Conservation (phyloP, 106 monocot species). For the Dendrobium chrysotoxum region DNA sequence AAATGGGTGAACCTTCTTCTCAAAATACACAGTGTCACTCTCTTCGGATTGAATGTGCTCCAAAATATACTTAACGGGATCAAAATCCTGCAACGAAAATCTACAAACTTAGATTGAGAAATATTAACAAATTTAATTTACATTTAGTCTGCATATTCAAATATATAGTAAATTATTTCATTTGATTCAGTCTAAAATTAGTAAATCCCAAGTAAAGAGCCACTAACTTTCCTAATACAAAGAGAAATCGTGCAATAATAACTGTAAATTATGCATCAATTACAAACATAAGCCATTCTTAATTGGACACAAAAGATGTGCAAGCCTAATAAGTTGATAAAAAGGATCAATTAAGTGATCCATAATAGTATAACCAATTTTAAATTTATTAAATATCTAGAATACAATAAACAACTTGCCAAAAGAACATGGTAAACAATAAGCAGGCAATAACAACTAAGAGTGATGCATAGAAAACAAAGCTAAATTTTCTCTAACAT, state of each 20-base stretch:
- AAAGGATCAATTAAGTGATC: neutral
- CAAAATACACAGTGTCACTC: conserved; percentile 70
- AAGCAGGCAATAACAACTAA: neutral
- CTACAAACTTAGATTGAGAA: neutral
- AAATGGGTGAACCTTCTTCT: conserved; percentile 53
- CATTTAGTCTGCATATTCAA: neutral
- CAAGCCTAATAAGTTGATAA: neutral
- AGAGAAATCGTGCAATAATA: neutral
- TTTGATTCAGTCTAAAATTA: neutral
- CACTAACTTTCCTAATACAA: neutral
- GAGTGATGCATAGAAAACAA: neutral
- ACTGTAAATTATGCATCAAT: neutral
- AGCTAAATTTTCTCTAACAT: neutral
- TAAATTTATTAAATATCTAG: neutral
- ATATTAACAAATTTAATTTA: neutral
- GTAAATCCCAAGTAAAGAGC: neutral
- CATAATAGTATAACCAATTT: neutral
- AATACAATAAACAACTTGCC: neutral
- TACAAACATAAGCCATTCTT: neutral
- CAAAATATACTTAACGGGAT: conserved; percentile 76
- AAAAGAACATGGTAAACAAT: neutral
- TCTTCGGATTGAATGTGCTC: conserved; percentile 73
- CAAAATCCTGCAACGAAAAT: conserved; percentile 69
- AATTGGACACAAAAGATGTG: neutral
- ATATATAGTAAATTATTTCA: neutral